A percentile compares a stretch with the other conserved stretches of the same genome.
phyloP scores from a whole-genome alignment of 1,284 basidiomycete species.

The Melanopsichium pennsylvanicum region DNA sequence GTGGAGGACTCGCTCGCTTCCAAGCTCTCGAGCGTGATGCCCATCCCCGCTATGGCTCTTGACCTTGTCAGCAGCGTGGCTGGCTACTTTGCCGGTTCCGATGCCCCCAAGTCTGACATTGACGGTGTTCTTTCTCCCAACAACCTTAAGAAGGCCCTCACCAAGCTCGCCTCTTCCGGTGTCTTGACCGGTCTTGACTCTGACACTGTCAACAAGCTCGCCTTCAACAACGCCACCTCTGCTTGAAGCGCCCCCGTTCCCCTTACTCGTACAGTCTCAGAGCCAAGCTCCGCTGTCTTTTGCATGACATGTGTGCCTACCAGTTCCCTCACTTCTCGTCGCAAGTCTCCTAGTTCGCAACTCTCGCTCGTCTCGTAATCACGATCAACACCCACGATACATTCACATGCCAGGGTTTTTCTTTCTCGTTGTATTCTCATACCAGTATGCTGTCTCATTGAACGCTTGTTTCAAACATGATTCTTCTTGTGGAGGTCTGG shows the following conservation, averaged over 20 bases:
- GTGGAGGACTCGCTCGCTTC: conserved; percentile 54
- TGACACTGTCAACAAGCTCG: conserved; percentile 61
- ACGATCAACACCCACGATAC: too few species aligned
- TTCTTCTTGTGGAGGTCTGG: too few species aligned
- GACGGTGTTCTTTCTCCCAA: conserved; percentile 70
- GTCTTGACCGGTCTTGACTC: conserved; percentile 67
- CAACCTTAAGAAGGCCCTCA: conserved; percentile 78
- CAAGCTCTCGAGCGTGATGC: conserved; percentile 55
- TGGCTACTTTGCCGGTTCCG: conserved; percentile 45
- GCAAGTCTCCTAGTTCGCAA: conserved; percentile 2
- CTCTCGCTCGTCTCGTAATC: neutral
- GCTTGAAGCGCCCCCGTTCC: conserved; percentile 10
- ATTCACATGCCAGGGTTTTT: too few species aligned
- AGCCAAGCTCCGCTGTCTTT: conserved; percentile 28
- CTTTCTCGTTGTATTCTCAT: conserved; percentile 4
- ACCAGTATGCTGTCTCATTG: neutral
- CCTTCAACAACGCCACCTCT: conserved; percentile 65
- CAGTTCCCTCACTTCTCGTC: conserved; percentile 2
- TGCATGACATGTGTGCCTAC: conserved; percentile 38
- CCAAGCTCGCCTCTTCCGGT: conserved; percentile 72
- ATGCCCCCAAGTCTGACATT: conserved; percentile 55
- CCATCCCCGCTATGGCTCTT: conserved; percentile 51
- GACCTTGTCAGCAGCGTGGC: conserved; percentile 55
- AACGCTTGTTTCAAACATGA: too few species aligned
- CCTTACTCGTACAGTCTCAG: neutral